Conservation (phyloP, 2,329 filamentous ascomycete genomes). For the Macrophomina pseudophaseolina region DNA sequence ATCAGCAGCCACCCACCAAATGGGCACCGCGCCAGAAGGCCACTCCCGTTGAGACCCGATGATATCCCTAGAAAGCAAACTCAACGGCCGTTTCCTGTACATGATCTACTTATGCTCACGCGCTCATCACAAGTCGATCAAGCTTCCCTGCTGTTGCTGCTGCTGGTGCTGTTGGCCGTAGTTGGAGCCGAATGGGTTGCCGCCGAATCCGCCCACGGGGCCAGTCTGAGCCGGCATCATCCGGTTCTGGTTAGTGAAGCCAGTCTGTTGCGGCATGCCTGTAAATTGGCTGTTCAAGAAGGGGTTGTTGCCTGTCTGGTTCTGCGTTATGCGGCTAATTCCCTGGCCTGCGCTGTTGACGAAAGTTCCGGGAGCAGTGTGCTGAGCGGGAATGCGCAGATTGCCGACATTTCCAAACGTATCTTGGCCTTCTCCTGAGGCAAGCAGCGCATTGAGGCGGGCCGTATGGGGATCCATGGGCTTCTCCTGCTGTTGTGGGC, state of each 20-base stretch:
- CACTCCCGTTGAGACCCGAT: background rate
- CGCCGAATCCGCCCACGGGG: conserved; percentile 52
- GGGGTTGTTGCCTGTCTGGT: conserved; percentile 80
- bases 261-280: conserved; percentile 59
- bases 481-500: conserved; percentile 47
- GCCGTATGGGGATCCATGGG: conserved; percentile 65
- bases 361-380: conserved; percentile 94
- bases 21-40: background rate
- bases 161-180: conserved; percentile 49
- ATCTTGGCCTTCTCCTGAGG: conserved; percentile 89
- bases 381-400: conserved; percentile 91
- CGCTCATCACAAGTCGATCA: conserved; percentile 62
- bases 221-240: conserved; percentile 58
- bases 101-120: background rate
- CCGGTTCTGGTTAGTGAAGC: conserved; percentile 40
- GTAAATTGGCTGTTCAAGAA: conserved; percentile 87
- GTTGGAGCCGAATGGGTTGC: conserved; percentile 61
- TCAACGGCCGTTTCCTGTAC: conserved; percentile 13
- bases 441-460: conserved; percentile 83
- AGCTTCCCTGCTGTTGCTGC: conserved; percentile 57
- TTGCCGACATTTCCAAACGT: conserved; percentile 98
- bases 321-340: conserved; percentile 70
- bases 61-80: conserved; percentile 7
- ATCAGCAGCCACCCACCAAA: conserved; percentile 4
- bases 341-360: conserved; percentile 92